Evolutionary conservation across 2,329 filamentous ascomycete species (phyloP).

Genomic region (Graphilbum ipis-grandicollis): DNA sequence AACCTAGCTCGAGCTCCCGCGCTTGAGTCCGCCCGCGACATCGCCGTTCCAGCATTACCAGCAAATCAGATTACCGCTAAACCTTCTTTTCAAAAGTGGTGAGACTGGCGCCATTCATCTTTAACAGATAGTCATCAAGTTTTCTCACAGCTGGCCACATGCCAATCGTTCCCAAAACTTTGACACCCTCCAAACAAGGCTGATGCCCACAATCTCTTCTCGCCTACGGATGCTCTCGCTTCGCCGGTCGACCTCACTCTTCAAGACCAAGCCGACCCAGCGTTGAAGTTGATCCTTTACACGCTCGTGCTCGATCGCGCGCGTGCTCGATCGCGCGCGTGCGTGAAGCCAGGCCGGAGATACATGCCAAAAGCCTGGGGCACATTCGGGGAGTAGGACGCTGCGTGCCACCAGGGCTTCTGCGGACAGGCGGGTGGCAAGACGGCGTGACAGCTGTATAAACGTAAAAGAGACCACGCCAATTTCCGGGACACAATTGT

Average conservation of each 20-base stretch:
- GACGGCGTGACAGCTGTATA: conserved; percentile 45
- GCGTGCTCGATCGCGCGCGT: conserved; percentile 36
- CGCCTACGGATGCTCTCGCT: conserved; percentile 27
- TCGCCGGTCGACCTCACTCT: conserved; percentile 30
- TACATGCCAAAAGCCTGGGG: conserved; percentile 25
- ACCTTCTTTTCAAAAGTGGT: too few relatives aligned
- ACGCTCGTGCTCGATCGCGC: conserved; percentile 46
- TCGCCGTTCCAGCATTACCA: too few relatives aligned
- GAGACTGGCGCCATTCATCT: not conserved
- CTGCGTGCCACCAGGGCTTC: conserved; percentile 43
- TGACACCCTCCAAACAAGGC: conserved; percentile 42
- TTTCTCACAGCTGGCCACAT: conserved; percentile 22
- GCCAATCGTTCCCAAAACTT: conserved; percentile 50
- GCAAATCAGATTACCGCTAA: too few relatives aligned
- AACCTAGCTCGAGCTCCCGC: too few relatives aligned
- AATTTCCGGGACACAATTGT: conserved; percentile 47
- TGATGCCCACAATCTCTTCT: conserved; percentile 34
- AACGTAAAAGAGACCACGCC: conserved; percentile 44
- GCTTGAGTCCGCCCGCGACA: too few relatives aligned
- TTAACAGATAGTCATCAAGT: too few relatives aligned
- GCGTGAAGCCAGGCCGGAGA: conserved; percentile 48
- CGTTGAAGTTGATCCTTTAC: conserved; percentile 48
- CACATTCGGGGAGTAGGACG: conserved; percentile 49
- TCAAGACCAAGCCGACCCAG: conserved; percentile 46
- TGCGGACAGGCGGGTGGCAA: conserved; percentile 41